phyloP scores from a whole-genome alignment of 2,329 filamentous ascomycete genomes.

The Aspergillus sp. region DNA sequence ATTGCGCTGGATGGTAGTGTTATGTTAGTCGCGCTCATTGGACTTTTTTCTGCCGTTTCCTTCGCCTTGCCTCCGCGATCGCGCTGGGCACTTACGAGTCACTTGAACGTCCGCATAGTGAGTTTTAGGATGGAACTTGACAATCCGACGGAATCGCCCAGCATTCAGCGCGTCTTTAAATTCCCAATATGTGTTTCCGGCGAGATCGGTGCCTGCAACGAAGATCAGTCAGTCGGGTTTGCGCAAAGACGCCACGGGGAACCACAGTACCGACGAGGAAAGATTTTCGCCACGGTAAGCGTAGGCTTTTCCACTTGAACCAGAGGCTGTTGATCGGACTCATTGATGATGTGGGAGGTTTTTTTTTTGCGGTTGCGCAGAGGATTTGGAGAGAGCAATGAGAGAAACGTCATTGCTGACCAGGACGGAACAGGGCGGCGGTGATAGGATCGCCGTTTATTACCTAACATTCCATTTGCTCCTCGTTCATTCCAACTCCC shows the following conservation, averaged over 20 bases:
- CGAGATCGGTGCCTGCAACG: slow-evolving; percentile 55
- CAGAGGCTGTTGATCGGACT: slow-evolving; percentile 49
- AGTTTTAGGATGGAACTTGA: slow-evolving; percentile 51
- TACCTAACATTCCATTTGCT: background rate
- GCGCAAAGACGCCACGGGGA: background rate
- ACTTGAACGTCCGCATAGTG: slow-evolving; percentile 61
- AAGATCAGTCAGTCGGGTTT: slow-evolving; percentile 8
- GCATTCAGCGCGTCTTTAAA: slow-evolving; percentile 59
- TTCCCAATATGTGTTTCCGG: slow-evolving; percentile 66
- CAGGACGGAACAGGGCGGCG: background rate
- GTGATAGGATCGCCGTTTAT: slow-evolving; percentile 3
- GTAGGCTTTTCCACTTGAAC: slow-evolving; percentile 62
- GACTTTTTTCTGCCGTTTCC: background rate
- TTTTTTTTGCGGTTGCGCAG: background rate
- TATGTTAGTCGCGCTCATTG: slow-evolving; percentile 13
- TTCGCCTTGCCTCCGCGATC: background rate
- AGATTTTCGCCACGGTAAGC: slow-evolving; percentile 60
- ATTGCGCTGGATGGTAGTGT: slow-evolving; percentile 53
- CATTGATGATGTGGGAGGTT: slow-evolving; percentile 25
- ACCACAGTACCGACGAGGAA: slow-evolving; percentile 53
- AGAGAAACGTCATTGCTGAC: slow-evolving; percentile 4
- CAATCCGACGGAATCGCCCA: slow-evolving; percentile 56
- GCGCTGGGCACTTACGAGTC: slow-evolving; percentile 45
- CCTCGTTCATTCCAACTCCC: background rate
- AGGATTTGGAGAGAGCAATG: background rate